Base-by-base conservation (phyloP, 139 green algal species). In the Gonium pectorale region DNA sequence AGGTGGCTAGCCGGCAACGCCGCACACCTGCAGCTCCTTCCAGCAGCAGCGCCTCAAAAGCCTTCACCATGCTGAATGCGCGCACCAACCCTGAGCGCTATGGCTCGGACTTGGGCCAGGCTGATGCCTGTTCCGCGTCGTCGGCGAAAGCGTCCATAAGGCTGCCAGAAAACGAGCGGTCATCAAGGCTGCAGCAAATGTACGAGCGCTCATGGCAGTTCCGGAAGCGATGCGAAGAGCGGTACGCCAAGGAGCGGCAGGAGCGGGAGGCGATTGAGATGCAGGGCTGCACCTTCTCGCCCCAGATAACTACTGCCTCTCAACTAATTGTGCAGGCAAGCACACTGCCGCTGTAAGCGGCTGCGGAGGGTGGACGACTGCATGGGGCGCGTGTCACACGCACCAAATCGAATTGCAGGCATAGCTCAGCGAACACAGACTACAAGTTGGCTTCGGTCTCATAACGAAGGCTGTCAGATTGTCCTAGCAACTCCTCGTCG, bases 281-380 rank as follows among this genome's bases (percentile, higher is more conserved):
- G 33, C 64, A 78, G 26, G 64, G 27, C 4, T 85, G 79, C 79
- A 85, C 79, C 27, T 85, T 85, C 38, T 49, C 79, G 46, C 79
- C 79, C 0, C 52, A 85, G 33, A 67, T 85, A 64, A 59, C 24
- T 33, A 54, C 33, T 0, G 64, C 46, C 22, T 85, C 79, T 3
- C 35, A 68, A 3, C 63, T 85, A 29, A 85, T 77, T 5, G 67
- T 77, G 64, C 79, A 85, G 79, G 79, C 56, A 11, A 22, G 66
- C 8, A 3, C 19, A 7, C 19, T 26, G 7, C 4, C 59, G 13
- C 59, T 5, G 46, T 54, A 15, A 15, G 46, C n/a, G n/a, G 43
- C 68, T 21, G 6, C 43, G 2, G n/a, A 15, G 56, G 19, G 56
- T 64, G 49, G 13, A 17, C 17, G 49, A 56, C 17, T 56, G 49